Base-by-base conservation (phyloP, 305 asterid species). In the Fraxinus angustifolia region DNA sequence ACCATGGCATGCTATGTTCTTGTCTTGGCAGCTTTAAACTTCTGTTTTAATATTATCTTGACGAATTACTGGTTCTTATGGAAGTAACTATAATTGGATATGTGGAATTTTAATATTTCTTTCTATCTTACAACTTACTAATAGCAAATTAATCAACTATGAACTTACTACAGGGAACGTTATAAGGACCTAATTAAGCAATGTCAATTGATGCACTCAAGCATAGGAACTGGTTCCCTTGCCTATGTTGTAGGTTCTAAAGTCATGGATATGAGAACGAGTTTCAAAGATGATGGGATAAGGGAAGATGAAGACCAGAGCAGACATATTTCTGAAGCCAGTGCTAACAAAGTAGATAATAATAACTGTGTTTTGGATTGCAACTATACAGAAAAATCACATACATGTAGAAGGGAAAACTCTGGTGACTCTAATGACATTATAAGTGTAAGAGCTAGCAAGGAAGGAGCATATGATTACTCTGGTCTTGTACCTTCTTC, bases 201-300 rank as follows among this genome's bases (percentile, higher is more conserved):
- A 87, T 96, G 98, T 82, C 98, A 92, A 86, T 68, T 80, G 84
- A 96, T 96, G 99, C 98, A 96, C 92, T 90, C 99, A 76, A 96
- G 97, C 89, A 79, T 94, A 82, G 98, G 99, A 82, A 96, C 99
- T 81, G 99, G 99, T 86, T 91, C 97, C 75, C 93, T 96, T 85
- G 98, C 99, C 76, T 92, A 91, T 88, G 93, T 90, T 83, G 93
- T 96, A 75, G 98, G 99, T 82, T 91, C 99, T 78, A 96, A 93
- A 86, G 96, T 96, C 86, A 91, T 96, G 99, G 99, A 96, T 87
- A 87, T 94, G 97, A 90, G 99, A 88, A 91, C 90, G 81, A 92
- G 95, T 88, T 89, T 96, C 86, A 94, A 88, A 85, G 96, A 94
- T 73, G 95, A 91, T 74, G 86, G 83, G 77, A 81, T 74, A 85